These are phyloP conservation scores for Galerina sulciceps DNA, from an alignment of 768 basidiomycete genomes.

Conservation along the genomic window DNA sequence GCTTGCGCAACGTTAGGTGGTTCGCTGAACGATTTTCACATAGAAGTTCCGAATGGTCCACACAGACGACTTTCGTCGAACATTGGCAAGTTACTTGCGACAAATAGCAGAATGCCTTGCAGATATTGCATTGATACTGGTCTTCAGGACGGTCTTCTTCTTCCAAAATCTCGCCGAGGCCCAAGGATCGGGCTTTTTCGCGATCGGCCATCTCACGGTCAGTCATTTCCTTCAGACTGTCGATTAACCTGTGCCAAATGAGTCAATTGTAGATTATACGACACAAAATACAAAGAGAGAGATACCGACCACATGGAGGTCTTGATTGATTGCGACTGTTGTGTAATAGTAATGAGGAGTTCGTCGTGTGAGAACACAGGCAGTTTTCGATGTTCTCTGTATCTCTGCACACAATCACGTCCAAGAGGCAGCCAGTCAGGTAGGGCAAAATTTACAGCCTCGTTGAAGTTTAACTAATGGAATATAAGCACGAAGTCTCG, in stretches of 20 bases:
- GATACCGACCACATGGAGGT: conserved; percentile 86
- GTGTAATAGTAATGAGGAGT: conserved; percentile 95
- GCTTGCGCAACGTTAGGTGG: conserved; percentile 70
- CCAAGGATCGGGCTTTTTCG: conserved; percentile 56
- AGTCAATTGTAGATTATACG: not conserved
- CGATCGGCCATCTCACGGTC: conserved; percentile 80
- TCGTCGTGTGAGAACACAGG: conserved; percentile 99
- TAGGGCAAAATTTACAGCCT: conserved; percentile 97
- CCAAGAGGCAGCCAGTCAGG: conserved; percentile 94
- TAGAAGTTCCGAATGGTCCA: conserved; percentile 79
- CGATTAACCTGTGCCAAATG: conserved; percentile 66
- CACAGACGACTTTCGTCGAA: conserved; percentile 79
- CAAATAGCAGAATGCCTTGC: conserved; percentile 95
- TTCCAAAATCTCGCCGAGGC: conserved; percentile 72
- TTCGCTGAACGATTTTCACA: conserved; percentile 57
- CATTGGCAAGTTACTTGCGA: conserved; percentile 89
- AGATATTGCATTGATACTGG: conserved; percentile 92
- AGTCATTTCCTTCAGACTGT: conserved; percentile 87
- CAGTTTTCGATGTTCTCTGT: conserved; percentile 87
- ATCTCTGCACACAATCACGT: conserved; percentile 86
- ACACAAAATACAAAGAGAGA: not conserved
- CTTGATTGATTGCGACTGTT: conserved; percentile 89
- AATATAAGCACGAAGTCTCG: conserved; percentile 21
- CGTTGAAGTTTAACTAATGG: conserved; percentile 92
- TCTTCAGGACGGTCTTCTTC: conserved; percentile 88